Evolutionary conservation across 257 asterid genomes (phyloP), one percentile per base, ranked within the genome.

Genomic region (Solanum raphanifolium): DNA sequence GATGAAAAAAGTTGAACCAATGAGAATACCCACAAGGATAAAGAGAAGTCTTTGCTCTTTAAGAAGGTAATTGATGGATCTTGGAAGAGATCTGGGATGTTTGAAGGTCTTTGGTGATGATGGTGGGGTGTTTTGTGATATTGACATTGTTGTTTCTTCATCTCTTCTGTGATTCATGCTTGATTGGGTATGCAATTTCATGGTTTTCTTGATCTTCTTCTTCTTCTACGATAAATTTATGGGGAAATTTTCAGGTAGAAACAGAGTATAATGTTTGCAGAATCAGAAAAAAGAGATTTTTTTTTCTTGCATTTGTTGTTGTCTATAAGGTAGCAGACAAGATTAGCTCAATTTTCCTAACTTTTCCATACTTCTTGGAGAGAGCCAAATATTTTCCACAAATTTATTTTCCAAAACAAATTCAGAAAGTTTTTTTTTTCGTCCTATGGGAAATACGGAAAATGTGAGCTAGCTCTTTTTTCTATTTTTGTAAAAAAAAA

Each of bases 11-110:
- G 97, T 90, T 46, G 99, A 93, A 58, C 96, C 98, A 92, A 94
- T 94, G 39, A 96, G 75, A 41, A 94, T 92, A 4, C 99, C 98
- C 27, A 96, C 89, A 73, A 96, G 92, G 89, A 96, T 92, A 89
- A 96, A 96, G 79, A 96, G 90, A 13, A 96, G 96, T 9, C 98
- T 92, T 92, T 96, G 99, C 90, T 96, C 99, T 85, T 85, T 94
- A 90, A 95, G 94, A 87, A 96, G 90, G 89, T 95, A 96, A 89
- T 66, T 92, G 91, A 96, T 88, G 90, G 99, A 94, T 93, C 96
- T 92, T 65, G 96, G 96, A 12, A 96, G 93, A 85, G 98, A 96
- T 93, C 98, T 91, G 46, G 92, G 90, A 90, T 94, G 96, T 84
- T 96, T 96, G 3, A 90, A 32, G 90, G 89, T 96, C 90, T 92